Evolutionary conservation across 1,139 yeast genomes (phyloP).

Genomic region (Ashbya aceris): DNA sequence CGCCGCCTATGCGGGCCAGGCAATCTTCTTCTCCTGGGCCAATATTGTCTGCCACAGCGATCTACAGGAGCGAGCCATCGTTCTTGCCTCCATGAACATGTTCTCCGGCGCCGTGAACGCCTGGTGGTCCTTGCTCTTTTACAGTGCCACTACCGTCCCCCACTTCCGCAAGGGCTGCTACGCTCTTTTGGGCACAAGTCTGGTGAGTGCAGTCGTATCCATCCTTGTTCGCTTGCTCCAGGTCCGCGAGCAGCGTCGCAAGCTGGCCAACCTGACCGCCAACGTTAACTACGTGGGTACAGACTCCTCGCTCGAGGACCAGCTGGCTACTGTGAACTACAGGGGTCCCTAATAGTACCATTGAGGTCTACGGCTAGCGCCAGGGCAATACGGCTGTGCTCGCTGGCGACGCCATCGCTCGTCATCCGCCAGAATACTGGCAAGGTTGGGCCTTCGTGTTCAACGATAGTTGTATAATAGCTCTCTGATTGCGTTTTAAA

Average conservation of each 20-base stretch:
- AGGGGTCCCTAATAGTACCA: too few species aligned
- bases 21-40: constrained; percentile 54
- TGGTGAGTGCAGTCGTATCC: constrained; percentile 31
- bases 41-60: constrained; percentile 46
- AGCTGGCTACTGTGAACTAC: too few species aligned
- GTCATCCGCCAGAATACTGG: too few species aligned
- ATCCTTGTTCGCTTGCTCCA: constrained; percentile 31
- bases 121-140: constrained; percentile 53
- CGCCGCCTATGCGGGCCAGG: constrained; percentile 47
- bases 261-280: neutral
- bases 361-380: too few species aligned
- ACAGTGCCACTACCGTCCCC: constrained; percentile 43
- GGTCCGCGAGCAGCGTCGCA: neutral
- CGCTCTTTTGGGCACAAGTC: constrained; percentile 46
- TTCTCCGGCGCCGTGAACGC: constrained; percentile 53
- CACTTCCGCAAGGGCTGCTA: constrained; percentile 43
- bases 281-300: neutral
- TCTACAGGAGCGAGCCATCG: constrained; percentile 48
- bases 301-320: neutral
- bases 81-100: constrained; percentile 56
- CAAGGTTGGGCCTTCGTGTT: too few species aligned
- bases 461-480: too few species aligned
- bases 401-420: too few species aligned
- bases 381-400: too few species aligned
- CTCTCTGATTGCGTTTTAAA: too few species aligned